Percentiles rank a stretch among this genome's conserved stretches.
These are phyloP conservation scores for Rhizopus microsporus DNA, from an alignment of 371 early-diverging fungal genomes.

Conservation along the genomic window DNA sequence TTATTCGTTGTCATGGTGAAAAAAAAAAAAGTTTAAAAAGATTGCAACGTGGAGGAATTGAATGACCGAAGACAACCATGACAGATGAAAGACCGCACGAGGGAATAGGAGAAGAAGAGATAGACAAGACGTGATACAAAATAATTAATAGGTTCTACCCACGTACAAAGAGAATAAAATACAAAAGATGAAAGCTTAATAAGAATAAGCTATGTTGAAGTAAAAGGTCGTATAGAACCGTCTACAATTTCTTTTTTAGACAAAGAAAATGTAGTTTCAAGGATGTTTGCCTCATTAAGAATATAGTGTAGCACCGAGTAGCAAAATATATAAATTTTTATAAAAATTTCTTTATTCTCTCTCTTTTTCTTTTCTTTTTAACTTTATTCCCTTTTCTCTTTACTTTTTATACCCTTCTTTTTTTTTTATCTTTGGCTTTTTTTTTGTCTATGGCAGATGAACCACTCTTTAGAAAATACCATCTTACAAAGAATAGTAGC, in stretches of 20 bases:
- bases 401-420: background rate
- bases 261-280: slow-evolving; percentile 1
- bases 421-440: slow-evolving; percentile 4
- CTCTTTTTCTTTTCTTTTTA: background rate
- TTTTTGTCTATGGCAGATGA: slow-evolving; percentile 17
- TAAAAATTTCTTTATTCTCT: slow-evolving; percentile 1
- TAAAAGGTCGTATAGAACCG: background rate
- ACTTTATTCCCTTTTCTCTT: background rate
- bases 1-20: too few relatives aligned
- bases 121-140: too few relatives aligned
- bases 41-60: too few relatives aligned
- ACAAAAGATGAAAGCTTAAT: background rate
- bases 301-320: slow-evolving; percentile 14
- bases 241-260: background rate
- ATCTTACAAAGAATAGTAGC: slow-evolving; percentile 2
- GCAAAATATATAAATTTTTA: slow-evolving; percentile 2
- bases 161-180: too few relatives aligned
- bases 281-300: slow-evolving; percentile 12
- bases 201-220: background rate
- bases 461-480: background rate
- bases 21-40: too few relatives aligned
- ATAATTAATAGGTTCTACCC: too few relatives aligned
- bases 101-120: too few relatives aligned
- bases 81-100: too few relatives aligned
- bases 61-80: too few relatives aligned